Evolutionary conservation across 2,329 filamentous ascomycete species (phyloP).

Genomic region (Ophiognomonia clavigignenti-juglandacearum): DNA sequence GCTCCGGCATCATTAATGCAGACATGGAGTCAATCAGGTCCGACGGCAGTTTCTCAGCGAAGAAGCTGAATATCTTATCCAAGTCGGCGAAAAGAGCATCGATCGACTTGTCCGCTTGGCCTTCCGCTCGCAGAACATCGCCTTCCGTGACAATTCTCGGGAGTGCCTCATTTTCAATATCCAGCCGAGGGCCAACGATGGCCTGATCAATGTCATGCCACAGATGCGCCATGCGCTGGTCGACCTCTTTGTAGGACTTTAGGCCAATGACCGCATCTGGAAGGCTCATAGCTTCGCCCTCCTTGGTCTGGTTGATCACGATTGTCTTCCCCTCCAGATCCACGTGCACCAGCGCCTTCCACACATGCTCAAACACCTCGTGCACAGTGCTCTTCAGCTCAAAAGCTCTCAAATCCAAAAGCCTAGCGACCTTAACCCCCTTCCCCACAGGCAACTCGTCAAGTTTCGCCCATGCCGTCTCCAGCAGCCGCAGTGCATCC

Average conservation of each 20-base stretch:
- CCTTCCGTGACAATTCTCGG: slow-evolving; percentile 37
- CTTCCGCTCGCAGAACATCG: slow-evolving; percentile 38
- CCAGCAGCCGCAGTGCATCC: slow-evolving; percentile 52
- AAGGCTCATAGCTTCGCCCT: slow-evolving; percentile 50
- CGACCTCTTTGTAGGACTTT: slow-evolving; percentile 55
- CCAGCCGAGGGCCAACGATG: slow-evolving; percentile 57
- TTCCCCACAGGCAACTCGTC: slow-evolving; percentile 55
- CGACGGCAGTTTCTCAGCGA: slow-evolving; percentile 46
- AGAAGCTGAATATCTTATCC: slow-evolving; percentile 44
- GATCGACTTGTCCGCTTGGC: slow-evolving; percentile 39
- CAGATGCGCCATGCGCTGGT: slow-evolving; percentile 54
- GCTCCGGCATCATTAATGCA: slow-evolving; percentile 61
- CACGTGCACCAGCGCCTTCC: slow-evolving; percentile 62
- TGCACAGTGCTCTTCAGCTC: slow-evolving; percentile 63
- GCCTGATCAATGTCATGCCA: slow-evolving; percentile 59
- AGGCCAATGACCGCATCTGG: slow-evolving; percentile 51
- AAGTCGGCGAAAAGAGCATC: slow-evolving; percentile 51
- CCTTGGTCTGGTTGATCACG: slow-evolving; percentile 46
- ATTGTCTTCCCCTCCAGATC: slow-evolving; percentile 53
- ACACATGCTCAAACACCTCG: slow-evolving; percentile 63
- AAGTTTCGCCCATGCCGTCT: slow-evolving; percentile 53
- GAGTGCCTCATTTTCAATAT: slow-evolving; percentile 28
- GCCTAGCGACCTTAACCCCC: slow-evolving; percentile 55
- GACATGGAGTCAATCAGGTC: slow-evolving; percentile 59
- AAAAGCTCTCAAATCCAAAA: slow-evolving; percentile 61